Evolutionary conservation across 169 alveolate species (phyloP).

Genomic region (Eimeria acervulina): DNA sequence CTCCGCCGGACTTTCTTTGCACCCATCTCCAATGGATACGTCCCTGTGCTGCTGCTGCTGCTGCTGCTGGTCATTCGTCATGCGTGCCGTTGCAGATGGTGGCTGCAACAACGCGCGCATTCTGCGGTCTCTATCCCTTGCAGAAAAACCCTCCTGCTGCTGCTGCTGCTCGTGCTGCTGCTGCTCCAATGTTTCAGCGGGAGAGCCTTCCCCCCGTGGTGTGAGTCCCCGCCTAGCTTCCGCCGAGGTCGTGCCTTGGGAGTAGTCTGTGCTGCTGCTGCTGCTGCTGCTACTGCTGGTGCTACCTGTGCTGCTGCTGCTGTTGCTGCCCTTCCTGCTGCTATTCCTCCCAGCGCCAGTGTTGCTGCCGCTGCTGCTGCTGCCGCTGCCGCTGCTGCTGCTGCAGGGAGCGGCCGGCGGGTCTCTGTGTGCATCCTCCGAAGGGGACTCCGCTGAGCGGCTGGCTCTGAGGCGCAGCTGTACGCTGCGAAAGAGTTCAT

Average conservation of each 20-base stretch:
- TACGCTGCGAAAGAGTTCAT: slow-evolving; percentile 58
- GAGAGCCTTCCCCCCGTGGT: background rate
- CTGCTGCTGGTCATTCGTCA: slow-evolving; percentile 22
- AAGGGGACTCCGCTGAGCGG: slow-evolving; percentile 21
- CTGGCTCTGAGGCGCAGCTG: slow-evolving; percentile 64
- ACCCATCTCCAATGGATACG: background rate
- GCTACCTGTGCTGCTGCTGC: background rate
- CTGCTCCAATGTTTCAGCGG: background rate
- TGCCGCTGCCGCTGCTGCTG: slow-evolving; percentile 57
- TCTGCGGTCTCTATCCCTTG: background rate
- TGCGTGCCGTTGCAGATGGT: background rate
- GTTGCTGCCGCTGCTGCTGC: slow-evolving; percentile 25
- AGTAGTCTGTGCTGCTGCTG: slow-evolving; percentile 25
- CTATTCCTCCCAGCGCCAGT: background rate
- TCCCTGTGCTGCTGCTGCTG: background rate
- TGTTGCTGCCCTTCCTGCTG: background rate
- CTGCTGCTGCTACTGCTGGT: slow-evolving; percentile 4
- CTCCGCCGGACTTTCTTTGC: background rate
- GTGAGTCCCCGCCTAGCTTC: background rate
- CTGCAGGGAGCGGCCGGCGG: slow-evolving; percentile 3
- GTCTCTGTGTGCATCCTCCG: background rate
- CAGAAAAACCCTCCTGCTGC: background rate
- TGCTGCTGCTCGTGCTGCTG: slow-evolving; percentile 24
- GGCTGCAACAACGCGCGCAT: slow-evolving; percentile 20
- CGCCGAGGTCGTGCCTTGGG: background rate